Conservation (phyloP, 352 stramenopile species). For the Globisporangium paroecandrum region DNA sequence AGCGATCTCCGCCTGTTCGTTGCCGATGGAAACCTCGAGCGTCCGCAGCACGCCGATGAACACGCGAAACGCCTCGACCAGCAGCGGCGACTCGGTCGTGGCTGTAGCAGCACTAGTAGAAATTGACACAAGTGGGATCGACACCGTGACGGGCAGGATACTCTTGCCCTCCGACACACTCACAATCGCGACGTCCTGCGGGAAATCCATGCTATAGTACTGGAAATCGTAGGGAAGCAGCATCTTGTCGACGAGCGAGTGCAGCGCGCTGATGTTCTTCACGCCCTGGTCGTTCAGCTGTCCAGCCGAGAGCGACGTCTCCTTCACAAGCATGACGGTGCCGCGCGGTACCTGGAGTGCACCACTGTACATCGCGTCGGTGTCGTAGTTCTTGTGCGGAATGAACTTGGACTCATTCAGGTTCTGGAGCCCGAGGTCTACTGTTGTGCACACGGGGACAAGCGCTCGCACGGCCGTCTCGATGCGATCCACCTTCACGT, state of each 20-base stretch:
- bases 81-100: conserved; percentile 12
- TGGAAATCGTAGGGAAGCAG: conserved; percentile 82
- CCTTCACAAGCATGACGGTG: conserved; percentile 62
- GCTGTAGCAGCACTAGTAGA: not conserved
- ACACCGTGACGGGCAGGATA: conserved; percentile 62
- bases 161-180: conserved; percentile 72
- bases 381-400: conserved; percentile 78
- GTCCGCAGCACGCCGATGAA: conserved; percentile 59
- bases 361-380: conserved; percentile 47
- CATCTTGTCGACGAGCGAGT: conserved; percentile 74
- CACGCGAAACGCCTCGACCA: conserved; percentile 66
- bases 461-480: conserved; percentile 32
- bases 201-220: conserved; percentile 84
- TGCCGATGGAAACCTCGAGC: conserved; percentile 54
- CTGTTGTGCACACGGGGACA: conserved; percentile 46
- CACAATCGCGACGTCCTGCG: conserved; percentile 65
- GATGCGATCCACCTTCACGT: conserved; percentile 25
- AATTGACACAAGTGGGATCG: conserved; percentile 25
- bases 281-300: conserved; percentile 69
- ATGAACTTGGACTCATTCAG: conserved; percentile 62
- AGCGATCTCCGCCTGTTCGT: conserved; percentile 69
- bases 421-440: conserved; percentile 61
- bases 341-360: conserved; percentile 66
- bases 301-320: conserved; percentile 57
- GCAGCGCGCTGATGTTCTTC: conserved; percentile 67